Percentiles rank a stretch among this genome's conserved stretches.
These are phyloP conservation scores for Ophiostoma sp. DNA, from an alignment of 2,329 filamentous ascomycete genomes.

Conservation along the genomic window DNA sequence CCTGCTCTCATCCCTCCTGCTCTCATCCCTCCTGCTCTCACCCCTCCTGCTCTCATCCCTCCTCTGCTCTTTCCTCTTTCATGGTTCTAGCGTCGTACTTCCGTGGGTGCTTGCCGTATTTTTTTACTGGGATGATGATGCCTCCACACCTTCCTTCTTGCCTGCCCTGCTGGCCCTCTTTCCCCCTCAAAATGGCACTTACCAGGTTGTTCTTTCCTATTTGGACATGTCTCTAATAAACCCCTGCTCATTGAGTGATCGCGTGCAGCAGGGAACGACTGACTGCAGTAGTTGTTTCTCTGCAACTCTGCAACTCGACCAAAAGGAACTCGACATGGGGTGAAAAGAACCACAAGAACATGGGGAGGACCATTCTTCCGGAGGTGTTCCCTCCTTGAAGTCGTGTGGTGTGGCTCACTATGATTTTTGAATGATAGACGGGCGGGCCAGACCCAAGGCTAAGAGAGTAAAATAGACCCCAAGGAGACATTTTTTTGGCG, in stretches of 20 bases:
- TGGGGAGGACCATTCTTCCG: background rate
- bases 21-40: no score
- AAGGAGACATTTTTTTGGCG: background rate
- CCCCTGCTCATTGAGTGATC: background rate
- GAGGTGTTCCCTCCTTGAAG: background rate
- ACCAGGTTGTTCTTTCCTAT: constrained; percentile 10
- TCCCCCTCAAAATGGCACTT: background rate
- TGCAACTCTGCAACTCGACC: background rate
- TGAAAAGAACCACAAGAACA: background rate
- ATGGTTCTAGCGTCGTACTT: background rate
- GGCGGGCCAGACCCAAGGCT: background rate
- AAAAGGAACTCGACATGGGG: background rate
- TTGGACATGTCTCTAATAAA: background rate
- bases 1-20: no score
- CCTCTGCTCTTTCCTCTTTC: background rate
- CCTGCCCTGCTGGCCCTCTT: background rate
- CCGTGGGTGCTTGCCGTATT: background rate
- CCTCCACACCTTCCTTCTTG: background rate
- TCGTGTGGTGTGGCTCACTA: background rate
- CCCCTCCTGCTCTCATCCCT: background rate
- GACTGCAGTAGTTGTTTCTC: background rate
- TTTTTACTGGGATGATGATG: background rate
- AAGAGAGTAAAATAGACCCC: background rate
- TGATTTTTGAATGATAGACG: background rate
- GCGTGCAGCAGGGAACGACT: background rate